phyloP scores from a whole-genome alignment of 345 rosid species.

The Jatropha curcas region DNA sequence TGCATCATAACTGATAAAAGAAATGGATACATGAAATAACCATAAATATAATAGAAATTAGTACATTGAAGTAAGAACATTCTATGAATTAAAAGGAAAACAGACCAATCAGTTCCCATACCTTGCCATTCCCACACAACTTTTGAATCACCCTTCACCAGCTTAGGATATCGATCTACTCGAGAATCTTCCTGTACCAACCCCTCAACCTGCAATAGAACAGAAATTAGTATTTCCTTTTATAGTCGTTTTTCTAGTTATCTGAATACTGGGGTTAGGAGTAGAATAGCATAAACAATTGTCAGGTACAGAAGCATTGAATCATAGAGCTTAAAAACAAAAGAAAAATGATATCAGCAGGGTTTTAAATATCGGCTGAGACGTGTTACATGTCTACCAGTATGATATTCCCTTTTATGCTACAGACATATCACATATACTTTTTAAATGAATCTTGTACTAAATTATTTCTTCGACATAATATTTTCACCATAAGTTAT shows the following conservation, averaged over 20 bases:
- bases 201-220: slow-evolving; percentile 69
- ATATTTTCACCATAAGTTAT: too few relatives aligned
- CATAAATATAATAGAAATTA: neutral
- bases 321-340: neutral
- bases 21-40: neutral
- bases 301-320: neutral
- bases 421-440: too few relatives aligned
- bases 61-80: neutral
- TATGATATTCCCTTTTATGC: too few relatives aligned
- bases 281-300: too few relatives aligned
- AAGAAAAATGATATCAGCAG: neutral
- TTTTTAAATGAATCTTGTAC: too few relatives aligned
- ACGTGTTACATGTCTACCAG: too few relatives aligned
- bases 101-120: slow-evolving; percentile 19
- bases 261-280: too few relatives aligned
- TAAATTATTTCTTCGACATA: too few relatives aligned
- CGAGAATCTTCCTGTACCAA: slow-evolving; percentile 87
- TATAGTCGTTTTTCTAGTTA: too few relatives aligned
- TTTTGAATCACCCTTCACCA: slow-evolving; percentile 85
- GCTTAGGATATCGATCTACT: slow-evolving; percentile 72
- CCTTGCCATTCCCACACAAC: slow-evolving; percentile 99
- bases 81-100: neutral
- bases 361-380: too few relatives aligned
- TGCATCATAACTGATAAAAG: neutral
- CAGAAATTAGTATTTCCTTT: too few relatives aligned